Evolutionary conservation across 2,329 filamentous ascomycete species (phyloP).

Genomic region (Colletotrichum sp.): DNA sequence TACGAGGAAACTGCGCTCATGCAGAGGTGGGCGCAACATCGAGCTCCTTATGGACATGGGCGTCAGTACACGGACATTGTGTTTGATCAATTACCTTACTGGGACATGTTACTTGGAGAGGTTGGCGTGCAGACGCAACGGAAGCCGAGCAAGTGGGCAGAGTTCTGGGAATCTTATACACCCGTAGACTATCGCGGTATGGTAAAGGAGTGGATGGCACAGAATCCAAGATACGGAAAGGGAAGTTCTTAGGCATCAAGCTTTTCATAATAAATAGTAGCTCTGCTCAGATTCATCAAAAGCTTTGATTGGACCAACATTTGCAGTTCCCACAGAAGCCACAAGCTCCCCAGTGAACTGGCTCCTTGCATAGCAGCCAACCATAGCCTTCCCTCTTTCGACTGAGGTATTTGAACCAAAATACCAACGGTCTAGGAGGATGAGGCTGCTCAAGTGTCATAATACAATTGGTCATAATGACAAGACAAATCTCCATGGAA

Average conservation of each 20-base stretch:
- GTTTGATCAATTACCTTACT: constrained; percentile 63
- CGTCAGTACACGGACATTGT: constrained; percentile 56
- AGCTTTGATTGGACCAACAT: too few species aligned
- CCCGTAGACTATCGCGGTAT: constrained; percentile 49
- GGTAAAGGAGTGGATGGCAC: constrained; percentile 42
- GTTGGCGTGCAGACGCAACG: constrained; percentile 48
- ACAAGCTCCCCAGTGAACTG: too few species aligned
- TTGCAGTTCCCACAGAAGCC: too few species aligned
- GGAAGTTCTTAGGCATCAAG: background rate
- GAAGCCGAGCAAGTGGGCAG: constrained; percentile 37
- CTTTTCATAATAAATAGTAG: background rate
- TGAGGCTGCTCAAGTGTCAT: too few species aligned
- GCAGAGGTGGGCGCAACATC: constrained; percentile 54
- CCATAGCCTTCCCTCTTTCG: too few species aligned
- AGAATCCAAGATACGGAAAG: background rate
- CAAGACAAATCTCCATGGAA: too few species aligned
- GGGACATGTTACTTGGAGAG: constrained; percentile 60
- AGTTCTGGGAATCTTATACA: constrained; percentile 49
- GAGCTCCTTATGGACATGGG: constrained; percentile 58
- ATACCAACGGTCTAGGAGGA: too few species aligned
- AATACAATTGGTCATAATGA: too few species aligned
- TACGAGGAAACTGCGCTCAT: constrained; percentile 49
- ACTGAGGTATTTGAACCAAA: too few species aligned
- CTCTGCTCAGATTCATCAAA: background rate
- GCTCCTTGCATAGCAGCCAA: too few species aligned